These are phyloP conservation scores for Teratosphaeria gauchensis DNA, from an alignment of 2,329 filamentous ascomycete genomes.

Conservation along the genomic window DNA sequence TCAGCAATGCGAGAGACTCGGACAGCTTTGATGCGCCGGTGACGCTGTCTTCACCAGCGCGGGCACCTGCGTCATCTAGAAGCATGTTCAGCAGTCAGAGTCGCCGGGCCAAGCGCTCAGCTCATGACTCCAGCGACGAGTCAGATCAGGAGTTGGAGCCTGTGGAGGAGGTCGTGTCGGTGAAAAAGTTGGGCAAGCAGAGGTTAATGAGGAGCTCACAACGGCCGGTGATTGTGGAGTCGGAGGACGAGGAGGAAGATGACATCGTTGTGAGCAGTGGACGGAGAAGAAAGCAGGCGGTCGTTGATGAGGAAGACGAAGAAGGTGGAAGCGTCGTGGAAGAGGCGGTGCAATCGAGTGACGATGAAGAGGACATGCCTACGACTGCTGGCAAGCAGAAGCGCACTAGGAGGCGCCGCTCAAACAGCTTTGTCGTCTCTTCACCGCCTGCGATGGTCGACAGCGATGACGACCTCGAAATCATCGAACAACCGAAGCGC, in stretches of 20 bases:
- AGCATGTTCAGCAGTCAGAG: conserved; percentile 22
- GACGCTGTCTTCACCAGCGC: conserved; percentile 11
- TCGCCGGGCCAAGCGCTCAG: conserved; percentile 3
- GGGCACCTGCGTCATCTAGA: conserved; percentile 7
- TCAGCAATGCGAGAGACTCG: conserved; percentile 13
- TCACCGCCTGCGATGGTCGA: conserved; percentile 13
- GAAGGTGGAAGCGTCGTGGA: conserved; percentile 8
- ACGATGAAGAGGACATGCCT: conserved; percentile 19
- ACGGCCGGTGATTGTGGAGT: conserved; percentile 4
- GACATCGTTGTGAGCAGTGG: neutral
- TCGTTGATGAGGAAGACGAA: conserved; percentile 1
- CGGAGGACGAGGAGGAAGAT: conserved; percentile 10
- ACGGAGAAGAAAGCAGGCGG: neutral
- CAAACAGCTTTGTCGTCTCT: conserved; percentile 17
- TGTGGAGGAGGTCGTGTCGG: neutral
- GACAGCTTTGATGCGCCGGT: conserved; percentile 16
- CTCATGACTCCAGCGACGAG: conserved; percentile 14
- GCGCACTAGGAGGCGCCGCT: conserved; percentile 8
- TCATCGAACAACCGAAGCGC: conserved; percentile 12
- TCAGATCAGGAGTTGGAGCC: conserved; percentile 9
- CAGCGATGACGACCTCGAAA: conserved; percentile 24
- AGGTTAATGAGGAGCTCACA: conserved; percentile 5
- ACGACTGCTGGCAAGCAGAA: conserved; percentile 18
- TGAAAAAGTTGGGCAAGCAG: neutral
- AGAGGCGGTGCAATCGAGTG: neutral